Conservation (phyloP, 176 grass and related monocot species). For the Tillandsia leiboldiana region DNA sequence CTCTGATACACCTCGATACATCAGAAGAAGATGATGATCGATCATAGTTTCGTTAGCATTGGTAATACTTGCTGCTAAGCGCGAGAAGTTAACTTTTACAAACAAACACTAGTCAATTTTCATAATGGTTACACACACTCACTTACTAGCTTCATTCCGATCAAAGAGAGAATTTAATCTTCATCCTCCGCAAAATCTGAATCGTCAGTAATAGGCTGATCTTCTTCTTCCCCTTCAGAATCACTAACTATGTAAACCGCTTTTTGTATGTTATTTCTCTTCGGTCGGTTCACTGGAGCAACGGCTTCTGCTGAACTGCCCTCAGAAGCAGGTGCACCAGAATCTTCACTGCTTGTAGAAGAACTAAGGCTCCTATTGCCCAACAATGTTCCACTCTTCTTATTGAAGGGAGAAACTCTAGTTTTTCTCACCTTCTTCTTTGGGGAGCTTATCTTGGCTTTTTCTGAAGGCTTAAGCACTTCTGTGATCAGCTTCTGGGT, state of each 20-base stretch:
- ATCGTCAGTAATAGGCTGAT: slow-evolving; percentile 23
- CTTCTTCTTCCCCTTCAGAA: slow-evolving; percentile 34
- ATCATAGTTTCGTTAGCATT: too few relatives aligned
- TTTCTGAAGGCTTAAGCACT: slow-evolving; percentile 32
- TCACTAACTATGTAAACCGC: slow-evolving; percentile 30
- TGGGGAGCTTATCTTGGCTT: slow-evolving; percentile 29
- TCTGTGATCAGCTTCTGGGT: slow-evolving; percentile 32
- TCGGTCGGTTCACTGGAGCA: slow-evolving; percentile 31
- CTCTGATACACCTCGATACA: too few relatives aligned
- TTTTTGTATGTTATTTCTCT: slow-evolving; percentile 34
- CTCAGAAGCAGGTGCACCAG: slow-evolving; percentile 15
- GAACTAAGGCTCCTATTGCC: slow-evolving; percentile 13
- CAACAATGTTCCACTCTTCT: slow-evolving; percentile 51
- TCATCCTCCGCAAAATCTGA: slow-evolving; percentile 47
- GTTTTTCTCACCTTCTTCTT: slow-evolving; percentile 71
- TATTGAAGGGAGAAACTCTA: slow-evolving; percentile 60
- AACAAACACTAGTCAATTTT: too few relatives aligned
- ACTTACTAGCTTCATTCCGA: too few relatives aligned
- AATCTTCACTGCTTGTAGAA: slow-evolving; percentile 17
- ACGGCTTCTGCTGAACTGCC: slow-evolving; percentile 16
- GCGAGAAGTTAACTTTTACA: too few relatives aligned
- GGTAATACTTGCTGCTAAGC: too few relatives aligned
- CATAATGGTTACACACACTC: too few relatives aligned
- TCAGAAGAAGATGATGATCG: too few relatives aligned
- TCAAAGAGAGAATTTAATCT: background rate